A percentile compares a stretch with the other conserved stretches of the same genome.
phyloP scores from a whole-genome alignment of 2,329 filamentous ascomycete genomes.

The Ascochyta lentis region DNA sequence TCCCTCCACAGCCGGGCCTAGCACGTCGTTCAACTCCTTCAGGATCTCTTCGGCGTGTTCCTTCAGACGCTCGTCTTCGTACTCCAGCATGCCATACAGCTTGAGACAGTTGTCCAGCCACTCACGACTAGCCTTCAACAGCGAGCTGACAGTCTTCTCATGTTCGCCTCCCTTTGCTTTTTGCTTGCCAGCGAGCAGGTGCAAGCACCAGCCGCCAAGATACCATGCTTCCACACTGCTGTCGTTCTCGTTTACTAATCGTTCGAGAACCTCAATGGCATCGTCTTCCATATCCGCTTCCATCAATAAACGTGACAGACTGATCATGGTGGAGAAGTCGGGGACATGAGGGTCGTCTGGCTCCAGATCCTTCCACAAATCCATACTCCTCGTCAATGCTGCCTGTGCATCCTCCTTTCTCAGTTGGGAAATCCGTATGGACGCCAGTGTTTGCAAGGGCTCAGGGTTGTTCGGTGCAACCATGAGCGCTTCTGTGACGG shows the following conservation, averaged over 20 bases:
- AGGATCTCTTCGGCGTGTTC: conserved; percentile 78
- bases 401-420: conserved; percentile 79
- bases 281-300: conserved; percentile 87
- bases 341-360: conserved; percentile 76
- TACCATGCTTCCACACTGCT: conserved; percentile 97
- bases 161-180: conserved; percentile 56
- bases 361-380: conserved; percentile 80
- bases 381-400: conserved; percentile 79
- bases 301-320: conserved; percentile 83
- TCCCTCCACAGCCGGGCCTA: conserved; percentile 53
- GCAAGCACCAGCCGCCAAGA: conserved; percentile 91
- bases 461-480: conserved; percentile 82
- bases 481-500: conserved; percentile 89
- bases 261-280: conserved; percentile 83
- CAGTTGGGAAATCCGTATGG: conserved; percentile 87
- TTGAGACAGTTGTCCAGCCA: conserved; percentile 84
- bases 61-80: conserved; percentile 81
- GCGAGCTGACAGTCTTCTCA: conserved; percentile 60
- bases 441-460: conserved; percentile 94
- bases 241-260: conserved; percentile 87
- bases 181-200: conserved; percentile 76
- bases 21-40: conserved; percentile 52
- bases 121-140: conserved; percentile 76
- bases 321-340: conserved; percentile 85
- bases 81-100: conserved; percentile 79